These are phyloP conservation scores for Capsella bursapastoris DNA, from an alignment of 345 rosid species.

Conservation along the genomic window DNA sequence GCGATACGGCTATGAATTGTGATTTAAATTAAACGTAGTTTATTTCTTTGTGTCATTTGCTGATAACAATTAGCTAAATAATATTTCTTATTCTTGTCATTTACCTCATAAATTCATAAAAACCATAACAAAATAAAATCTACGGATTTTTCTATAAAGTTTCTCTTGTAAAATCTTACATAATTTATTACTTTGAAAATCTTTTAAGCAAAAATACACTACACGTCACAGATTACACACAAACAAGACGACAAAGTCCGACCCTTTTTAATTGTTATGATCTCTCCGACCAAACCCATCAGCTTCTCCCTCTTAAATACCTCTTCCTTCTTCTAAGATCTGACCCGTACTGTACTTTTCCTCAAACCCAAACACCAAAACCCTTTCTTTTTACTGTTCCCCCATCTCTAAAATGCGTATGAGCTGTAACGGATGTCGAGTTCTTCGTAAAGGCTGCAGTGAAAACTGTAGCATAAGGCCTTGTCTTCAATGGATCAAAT, in stretches of 20 bases:
- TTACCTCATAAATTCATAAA: background rate
- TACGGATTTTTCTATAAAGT: background rate
- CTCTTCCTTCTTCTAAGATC: slow-evolving; percentile 24
- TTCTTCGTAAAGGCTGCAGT: slow-evolving; percentile 93
- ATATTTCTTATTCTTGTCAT: background rate
- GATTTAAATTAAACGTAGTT: no score
- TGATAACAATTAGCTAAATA: background rate
- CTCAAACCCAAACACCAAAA: background rate
- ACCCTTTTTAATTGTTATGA: slow-evolving; percentile 17
- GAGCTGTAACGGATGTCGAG: slow-evolving; percentile 99
- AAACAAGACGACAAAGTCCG: slow-evolving; percentile 2
- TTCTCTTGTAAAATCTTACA: background rate
- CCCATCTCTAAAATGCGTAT: slow-evolving; percentile 61
- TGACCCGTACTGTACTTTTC: slow-evolving; percentile 32
- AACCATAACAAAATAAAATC: background rate
- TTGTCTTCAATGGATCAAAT: slow-evolving; percentile 95
- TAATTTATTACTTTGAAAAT: background rate
- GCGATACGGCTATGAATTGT: no score
- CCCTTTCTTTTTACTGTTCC: no score
- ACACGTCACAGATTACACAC: slow-evolving; percentile 29
- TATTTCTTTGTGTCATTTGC: background rate
- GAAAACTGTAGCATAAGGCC: slow-evolving; percentile 92
- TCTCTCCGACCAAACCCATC: slow-evolving; percentile 37
- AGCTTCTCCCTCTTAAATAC: slow-evolving; percentile 26
- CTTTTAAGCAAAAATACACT: background rate